A percentile compares a stretch with the other conserved stretches of the same genome.
Conservation (phyloP, 2,329 filamentous ascomycete species). For the Cercospora nicotianae region DNA sequence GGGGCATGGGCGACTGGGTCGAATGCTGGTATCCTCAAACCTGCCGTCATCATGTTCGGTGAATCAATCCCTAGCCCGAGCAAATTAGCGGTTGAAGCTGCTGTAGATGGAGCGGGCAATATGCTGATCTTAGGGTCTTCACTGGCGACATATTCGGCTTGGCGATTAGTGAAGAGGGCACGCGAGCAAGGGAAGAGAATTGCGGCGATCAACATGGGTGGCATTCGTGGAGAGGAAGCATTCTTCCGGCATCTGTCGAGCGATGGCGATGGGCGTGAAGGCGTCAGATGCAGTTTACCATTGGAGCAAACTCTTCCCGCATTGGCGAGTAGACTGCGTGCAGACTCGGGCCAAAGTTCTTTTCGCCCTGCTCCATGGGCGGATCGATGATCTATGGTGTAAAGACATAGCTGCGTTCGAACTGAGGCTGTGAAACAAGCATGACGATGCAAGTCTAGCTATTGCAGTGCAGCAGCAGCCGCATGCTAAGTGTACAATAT, state of each 20-base stretch:
- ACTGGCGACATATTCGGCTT: conserved; percentile 92
- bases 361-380: conserved; percentile 28
- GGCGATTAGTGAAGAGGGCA: conserved; percentile 81
- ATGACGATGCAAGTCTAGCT: not conserved
- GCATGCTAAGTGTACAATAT: not conserved
- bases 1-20: conserved; percentile 67
- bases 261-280: conserved; percentile 39
- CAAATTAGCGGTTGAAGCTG: conserved; percentile 74
- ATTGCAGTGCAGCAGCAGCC: not conserved
- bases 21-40: conserved; percentile 78
- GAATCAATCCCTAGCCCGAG: conserved; percentile 73
- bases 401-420: not conserved
- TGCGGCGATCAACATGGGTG: conserved; percentile 81
- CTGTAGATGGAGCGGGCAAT: conserved; percentile 72
- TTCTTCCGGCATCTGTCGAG: conserved; percentile 63
- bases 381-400: not conserved
- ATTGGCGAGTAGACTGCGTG: conserved; percentile 34
- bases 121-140: conserved; percentile 84
- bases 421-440: not conserved
- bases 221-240: conserved; percentile 73
- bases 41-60: conserved; percentile 94
- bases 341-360: not conserved
- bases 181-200: conserved; percentile 81
- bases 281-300: conserved; percentile 44
- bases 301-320: conserved; percentile 43